phyloP scores from a whole-genome alignment of 345 rosid species.

The Physaria fendleri region DNA sequence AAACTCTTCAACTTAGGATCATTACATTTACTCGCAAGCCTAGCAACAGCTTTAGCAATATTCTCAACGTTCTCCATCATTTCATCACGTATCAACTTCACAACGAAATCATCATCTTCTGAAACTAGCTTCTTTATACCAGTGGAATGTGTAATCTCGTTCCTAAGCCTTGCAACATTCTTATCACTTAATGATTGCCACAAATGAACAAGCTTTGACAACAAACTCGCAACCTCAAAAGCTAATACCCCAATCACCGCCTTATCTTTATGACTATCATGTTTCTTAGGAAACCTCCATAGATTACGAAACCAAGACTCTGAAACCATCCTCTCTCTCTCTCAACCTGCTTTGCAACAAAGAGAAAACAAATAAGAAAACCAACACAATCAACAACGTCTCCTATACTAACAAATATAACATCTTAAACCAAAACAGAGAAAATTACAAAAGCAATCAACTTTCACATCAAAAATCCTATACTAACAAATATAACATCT shows the following conservation, averaged over 20 bases:
- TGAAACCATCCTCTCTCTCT: slow-evolving; percentile 66
- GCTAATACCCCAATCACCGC: slow-evolving; percentile 69
- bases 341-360: slow-evolving; percentile 17
- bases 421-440: no score
- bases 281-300: slow-evolving; percentile 65
- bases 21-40: slow-evolving; percentile 65
- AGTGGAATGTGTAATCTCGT: slow-evolving; percentile 50
- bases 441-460: no score
- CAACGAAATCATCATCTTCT: slow-evolving; percentile 68
- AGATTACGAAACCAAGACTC: slow-evolving; percentile 88
- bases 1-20: slow-evolving; percentile 64
- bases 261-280: slow-evolving; percentile 50
- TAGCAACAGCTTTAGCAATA: slow-evolving; percentile 62
- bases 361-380: not conserved
- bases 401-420: no score
- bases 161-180: slow-evolving; percentile 63
- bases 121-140: slow-evolving; percentile 85
- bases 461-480: no score
- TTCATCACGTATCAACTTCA: slow-evolving; percentile 53
- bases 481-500: no score
- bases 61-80: slow-evolving; percentile 57
- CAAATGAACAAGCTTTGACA: slow-evolving; percentile 79
- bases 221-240: slow-evolving; percentile 78
- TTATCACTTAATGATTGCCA: slow-evolving; percentile 92
- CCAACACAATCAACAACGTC: not conserved